A percentile compares a stretch with the other conserved stretches of the same genome.
These are phyloP conservation scores for Ilex aquifolium DNA, from an alignment of 257 asterid genomes.

Conservation along the genomic window DNA sequence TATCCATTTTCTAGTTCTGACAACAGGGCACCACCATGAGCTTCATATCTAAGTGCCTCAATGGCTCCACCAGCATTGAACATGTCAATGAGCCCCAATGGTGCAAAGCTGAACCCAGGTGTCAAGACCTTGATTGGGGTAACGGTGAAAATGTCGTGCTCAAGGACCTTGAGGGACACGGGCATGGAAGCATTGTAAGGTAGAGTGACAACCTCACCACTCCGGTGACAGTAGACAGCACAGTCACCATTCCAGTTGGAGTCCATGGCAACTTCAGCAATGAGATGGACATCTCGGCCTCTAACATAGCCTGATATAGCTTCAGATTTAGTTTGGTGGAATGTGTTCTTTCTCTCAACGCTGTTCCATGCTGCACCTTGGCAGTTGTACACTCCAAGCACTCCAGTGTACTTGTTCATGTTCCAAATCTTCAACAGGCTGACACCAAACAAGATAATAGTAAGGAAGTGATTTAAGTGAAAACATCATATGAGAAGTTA, in stretches of 20 bases:
- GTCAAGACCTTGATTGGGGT: conserved; percentile 52
- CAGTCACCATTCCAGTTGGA: conserved; percentile 63
- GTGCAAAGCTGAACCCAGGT: conserved; percentile 51
- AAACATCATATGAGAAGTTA: too few species aligned
- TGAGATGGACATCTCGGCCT: conserved; percentile 69
- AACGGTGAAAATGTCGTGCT: conserved; percentile 68
- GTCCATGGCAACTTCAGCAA: conserved; percentile 48
- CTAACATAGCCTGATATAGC: conserved; percentile 53
- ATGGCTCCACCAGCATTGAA: conserved; percentile 78
- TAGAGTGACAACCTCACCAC: conserved; percentile 31
- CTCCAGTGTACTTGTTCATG: conserved; percentile 77
- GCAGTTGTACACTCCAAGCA: conserved; percentile 82
- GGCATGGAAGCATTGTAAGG: conserved; percentile 57
- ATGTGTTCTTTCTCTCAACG: conserved; percentile 64
- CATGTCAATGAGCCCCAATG: conserved; percentile 75
- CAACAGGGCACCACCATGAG: conserved; percentile 26
- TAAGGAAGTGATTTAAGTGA: too few species aligned
- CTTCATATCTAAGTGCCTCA: conserved; percentile 47
- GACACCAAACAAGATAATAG: conserved; percentile 6
- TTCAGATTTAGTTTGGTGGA: conserved; percentile 58
- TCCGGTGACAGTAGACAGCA: conserved; percentile 43
- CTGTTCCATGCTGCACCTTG: conserved; percentile 90
- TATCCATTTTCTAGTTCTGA: conserved; percentile 24
- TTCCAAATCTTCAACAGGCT: conserved; percentile 90
- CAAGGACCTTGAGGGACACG: conserved; percentile 69